Base-by-base conservation (phyloP, 2,329 filamentous ascomycete genomes). In the Acrocalymma vagum region DNA sequence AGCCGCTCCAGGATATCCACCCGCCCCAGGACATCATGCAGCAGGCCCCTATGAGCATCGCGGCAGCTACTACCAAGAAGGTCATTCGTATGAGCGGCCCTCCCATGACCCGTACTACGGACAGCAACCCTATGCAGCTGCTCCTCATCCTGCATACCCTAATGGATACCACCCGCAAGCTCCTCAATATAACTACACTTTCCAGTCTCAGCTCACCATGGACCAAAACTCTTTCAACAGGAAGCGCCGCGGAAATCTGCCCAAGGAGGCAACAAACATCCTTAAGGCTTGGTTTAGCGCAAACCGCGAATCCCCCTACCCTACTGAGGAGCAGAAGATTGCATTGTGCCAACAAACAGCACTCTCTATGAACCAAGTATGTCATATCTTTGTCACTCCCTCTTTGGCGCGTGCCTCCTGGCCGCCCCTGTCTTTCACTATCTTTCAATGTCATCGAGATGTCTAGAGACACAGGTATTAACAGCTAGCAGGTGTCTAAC, bases 231-330 rank as follows among this genome's bases (percentile, higher is more conserved):
- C 50, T 2, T 67, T 64, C 48, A 65, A 80, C 44, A 55, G 79
- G 58, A 75, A 78, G 65, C 79, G 90, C 36, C 80, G 91, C 25
- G 91, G 91, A 1, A 96, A 96, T 61, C 77, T 96, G 3, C 91
- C 91, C n/a, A 95, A 95, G 63, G 87, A 91, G 38, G 89, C 90
- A 0, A 96, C 90, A 0, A 88, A 92, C 63, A 85, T 88, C 53
- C 76, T 96, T 26, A 83, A 88, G 38, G 76, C 82, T 0, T 96
- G 91, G 91, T 92, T 95, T 53, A n/a, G 35, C 3, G 45, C 50
- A 18, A 61, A 69, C 38, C 39, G 58, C 13, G 45, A 55, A 8
- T 90, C 94, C 61, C 90, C 90, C 0, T 95, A 95, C 64, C 90
- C 90, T 1, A 91, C 85, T 4, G 89, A 95, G 67, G 89, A 95